Percentiles rank a stretch among this genome's conserved stretches.
Conservation (phyloP, 805 yeast species). For the Suhomyces canberraensis region DNA sequence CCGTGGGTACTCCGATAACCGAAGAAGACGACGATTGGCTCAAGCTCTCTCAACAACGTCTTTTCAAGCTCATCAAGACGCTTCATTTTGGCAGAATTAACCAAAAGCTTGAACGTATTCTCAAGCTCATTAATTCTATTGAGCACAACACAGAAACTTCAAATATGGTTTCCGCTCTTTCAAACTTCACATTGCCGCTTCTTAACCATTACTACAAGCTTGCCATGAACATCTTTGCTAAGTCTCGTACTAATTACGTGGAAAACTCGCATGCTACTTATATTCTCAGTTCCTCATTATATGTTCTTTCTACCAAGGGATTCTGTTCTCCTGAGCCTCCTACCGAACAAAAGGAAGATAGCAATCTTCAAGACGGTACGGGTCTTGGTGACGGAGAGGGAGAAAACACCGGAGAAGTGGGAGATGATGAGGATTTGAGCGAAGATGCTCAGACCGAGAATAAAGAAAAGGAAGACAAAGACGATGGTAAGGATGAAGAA, state of each 20-base stretch:
- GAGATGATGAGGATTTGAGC: conserved; percentile 84
- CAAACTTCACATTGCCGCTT: conserved; percentile 60
- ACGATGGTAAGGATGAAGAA: conserved; percentile 56
- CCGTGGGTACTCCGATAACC: conserved; percentile 29
- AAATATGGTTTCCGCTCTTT: conserved; percentile 42
- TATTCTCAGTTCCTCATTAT: conserved; percentile 52
- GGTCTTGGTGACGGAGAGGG: conserved; percentile 94
- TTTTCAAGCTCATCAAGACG: conserved; percentile 40
- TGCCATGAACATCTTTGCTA: conserved; percentile 39
- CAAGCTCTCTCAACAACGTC: conserved; percentile 42
- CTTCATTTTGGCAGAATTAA: conserved; percentile 39
- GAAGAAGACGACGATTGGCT: conserved; percentile 70
- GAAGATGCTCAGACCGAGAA: conserved; percentile 76
- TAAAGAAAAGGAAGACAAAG: conserved; percentile 61
- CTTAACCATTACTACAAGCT: conserved; percentile 56
- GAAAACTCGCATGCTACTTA: conserved; percentile 60
- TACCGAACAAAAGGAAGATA: conserved; percentile 55
- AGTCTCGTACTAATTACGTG: conserved; percentile 47
- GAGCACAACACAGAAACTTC: conserved; percentile 41
- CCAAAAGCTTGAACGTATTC: conserved; percentile 30
- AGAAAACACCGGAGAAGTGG: conserved; percentile 78
- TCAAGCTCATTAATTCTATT: conserved; percentile 30
- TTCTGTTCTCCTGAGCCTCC: conserved; percentile 91
- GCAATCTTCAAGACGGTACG: conserved; percentile 76
- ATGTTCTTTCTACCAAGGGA: conserved; percentile 69